These are phyloP conservation scores for Stagonosporopsis cucurbitacearum DNA, from an alignment of 2,329 filamentous ascomycete species.

Conservation along the genomic window DNA sequence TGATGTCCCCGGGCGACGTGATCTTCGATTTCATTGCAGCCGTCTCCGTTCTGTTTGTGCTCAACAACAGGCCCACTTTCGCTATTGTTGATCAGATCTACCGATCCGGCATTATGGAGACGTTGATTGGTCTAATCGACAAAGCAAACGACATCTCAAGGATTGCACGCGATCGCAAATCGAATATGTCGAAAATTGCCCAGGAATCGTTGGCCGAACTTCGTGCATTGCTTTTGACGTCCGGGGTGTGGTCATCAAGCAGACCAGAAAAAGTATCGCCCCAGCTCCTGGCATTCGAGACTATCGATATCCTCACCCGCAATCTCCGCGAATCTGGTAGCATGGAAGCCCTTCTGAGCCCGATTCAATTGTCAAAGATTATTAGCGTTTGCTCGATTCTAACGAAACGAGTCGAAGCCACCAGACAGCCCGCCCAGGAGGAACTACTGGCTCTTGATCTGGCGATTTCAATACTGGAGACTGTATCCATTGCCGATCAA, in stretches of 20 bases:
- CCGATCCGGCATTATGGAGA: slow-evolving; percentile 60
- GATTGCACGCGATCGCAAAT: slow-evolving; percentile 69
- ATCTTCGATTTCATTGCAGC: slow-evolving; percentile 67
- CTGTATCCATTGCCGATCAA: slow-evolving; percentile 53
- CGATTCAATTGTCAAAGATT: slow-evolving; percentile 44
- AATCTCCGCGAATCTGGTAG: slow-evolving; percentile 59
- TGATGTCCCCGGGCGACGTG: slow-evolving; percentile 54
- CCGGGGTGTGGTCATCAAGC: slow-evolving; percentile 66
- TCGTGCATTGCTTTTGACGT: slow-evolving; percentile 59
- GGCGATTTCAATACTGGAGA: slow-evolving; percentile 62
- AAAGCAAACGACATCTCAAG: slow-evolving; percentile 61
- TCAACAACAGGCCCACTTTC: slow-evolving; percentile 66
- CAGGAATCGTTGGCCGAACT: slow-evolving; percentile 64
- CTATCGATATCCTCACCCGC: slow-evolving; percentile 64
- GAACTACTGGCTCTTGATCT: slow-evolving; percentile 46
- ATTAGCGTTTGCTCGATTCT: slow-evolving; percentile 51
- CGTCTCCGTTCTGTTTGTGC: slow-evolving; percentile 68
- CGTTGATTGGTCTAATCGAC: slow-evolving; percentile 64
- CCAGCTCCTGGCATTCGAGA: slow-evolving; percentile 68
- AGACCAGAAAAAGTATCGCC: slow-evolving; percentile 63
- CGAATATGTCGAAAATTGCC: slow-evolving; percentile 71
- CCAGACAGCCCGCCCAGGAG: slow-evolving; percentile 28
- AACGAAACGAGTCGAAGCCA: slow-evolving; percentile 24
- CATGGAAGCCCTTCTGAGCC: slow-evolving; percentile 56
- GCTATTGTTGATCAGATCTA: slow-evolving; percentile 66